Conservation (phyloP, 306 rosid species). For the Trichosanthes truncata region DNA sequence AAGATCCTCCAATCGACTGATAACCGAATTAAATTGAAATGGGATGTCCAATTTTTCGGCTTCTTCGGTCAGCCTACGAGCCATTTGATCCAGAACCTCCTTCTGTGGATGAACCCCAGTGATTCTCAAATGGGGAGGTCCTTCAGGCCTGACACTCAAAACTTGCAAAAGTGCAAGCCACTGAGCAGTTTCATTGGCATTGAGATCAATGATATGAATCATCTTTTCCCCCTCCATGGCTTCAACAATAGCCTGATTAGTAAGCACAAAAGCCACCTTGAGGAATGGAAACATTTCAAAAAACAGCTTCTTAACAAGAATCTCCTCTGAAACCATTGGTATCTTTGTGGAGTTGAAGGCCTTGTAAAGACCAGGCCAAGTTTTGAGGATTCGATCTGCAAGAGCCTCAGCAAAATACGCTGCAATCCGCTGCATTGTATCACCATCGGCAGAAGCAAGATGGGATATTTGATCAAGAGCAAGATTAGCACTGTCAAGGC, state of each 20-base stretch:
- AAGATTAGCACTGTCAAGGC: slow-evolving; percentile 61
- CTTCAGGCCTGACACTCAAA: slow-evolving; percentile 67
- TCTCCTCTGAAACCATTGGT: slow-evolving; percentile 44
- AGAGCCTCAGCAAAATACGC: slow-evolving; percentile 73
- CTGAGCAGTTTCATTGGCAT: slow-evolving; percentile 66
- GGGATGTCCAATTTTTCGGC: slow-evolving; percentile 79
- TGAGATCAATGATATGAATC: slow-evolving; percentile 78
- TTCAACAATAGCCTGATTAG: slow-evolving; percentile 75
- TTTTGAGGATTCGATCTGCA: slow-evolving; percentile 59
- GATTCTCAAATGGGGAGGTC: slow-evolving; percentile 87
- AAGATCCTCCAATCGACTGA: slow-evolving; percentile 59
- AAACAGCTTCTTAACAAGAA: slow-evolving; percentile 56
- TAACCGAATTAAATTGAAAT: slow-evolving; percentile 61
- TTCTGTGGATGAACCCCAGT: slow-evolving; percentile 65
- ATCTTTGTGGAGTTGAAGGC: slow-evolving; percentile 67
- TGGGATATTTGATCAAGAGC: slow-evolving; percentile 77
- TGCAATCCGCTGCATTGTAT: slow-evolving; percentile 84
- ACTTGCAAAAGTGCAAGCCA: slow-evolving; percentile 80
- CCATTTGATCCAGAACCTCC: slow-evolving; percentile 69
- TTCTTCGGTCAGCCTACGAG: slow-evolving; percentile 48
- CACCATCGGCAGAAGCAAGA: slow-evolving; percentile 68
- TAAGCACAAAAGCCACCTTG: slow-evolving; percentile 52
- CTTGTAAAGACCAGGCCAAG: slow-evolving; percentile 73
- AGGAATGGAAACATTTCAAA: slow-evolving; percentile 74
- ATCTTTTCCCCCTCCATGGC: slow-evolving; percentile 87